phyloP scores from a whole-genome alignment of 2,329 filamentous ascomycete genomes.

The Grosmannia serpens region DNA sequence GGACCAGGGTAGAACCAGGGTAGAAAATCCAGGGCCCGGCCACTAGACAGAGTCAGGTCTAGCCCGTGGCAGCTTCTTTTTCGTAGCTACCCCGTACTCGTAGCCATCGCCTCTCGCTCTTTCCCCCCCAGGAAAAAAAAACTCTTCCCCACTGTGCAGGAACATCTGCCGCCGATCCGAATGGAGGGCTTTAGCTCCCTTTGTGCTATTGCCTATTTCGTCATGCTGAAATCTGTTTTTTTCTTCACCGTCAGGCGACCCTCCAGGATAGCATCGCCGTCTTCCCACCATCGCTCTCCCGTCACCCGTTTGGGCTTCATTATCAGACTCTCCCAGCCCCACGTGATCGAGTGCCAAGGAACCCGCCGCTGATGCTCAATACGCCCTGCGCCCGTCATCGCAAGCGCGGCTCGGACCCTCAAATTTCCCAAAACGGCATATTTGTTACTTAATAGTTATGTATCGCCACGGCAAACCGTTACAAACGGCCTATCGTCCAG shows the following conservation, averaged over 20 bases:
- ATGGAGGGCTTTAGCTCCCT: conserved; percentile 5
- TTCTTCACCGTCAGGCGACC: not conserved
- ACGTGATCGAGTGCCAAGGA: not conserved
- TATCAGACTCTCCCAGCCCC: not conserved
- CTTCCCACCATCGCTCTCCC: not conserved
- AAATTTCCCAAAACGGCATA: conserved; percentile 8
- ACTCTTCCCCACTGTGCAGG: not conserved
- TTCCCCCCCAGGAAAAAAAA: not conserved
- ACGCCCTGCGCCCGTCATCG: not conserved
- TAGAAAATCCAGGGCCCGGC: not conserved
- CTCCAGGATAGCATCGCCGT: not conserved
- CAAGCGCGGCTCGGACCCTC: not conserved
- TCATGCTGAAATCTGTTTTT: not conserved
- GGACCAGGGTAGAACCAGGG: not conserved
- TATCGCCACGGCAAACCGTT: conserved; percentile 10
- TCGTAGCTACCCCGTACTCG: not conserved
- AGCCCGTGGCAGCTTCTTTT: not conserved
- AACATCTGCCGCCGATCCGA: not conserved
- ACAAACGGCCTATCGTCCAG: conserved; percentile 5
- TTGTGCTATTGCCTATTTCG: not conserved
- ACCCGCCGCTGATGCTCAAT: not conserved
- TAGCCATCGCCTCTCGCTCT: not conserved
- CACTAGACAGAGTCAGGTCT: not conserved
- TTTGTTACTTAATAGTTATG: conserved; percentile 15
- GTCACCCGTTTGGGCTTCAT: not conserved